These are phyloP conservation scores for carrot (Daucus carota) DNA, from an alignment of 129 eudicot genomes.

Conservation along the genomic window DH1_v3.0 NC_030381.2:31180001-31180500, in stretches of 20 bases:
- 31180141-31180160: neutral
- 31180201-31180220: neutral
- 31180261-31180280: neutral
- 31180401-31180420: neutral
- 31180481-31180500: neutral
- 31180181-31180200: neutral
- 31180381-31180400: neutral
- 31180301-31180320: neutral
- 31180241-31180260: neutral
- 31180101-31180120: neutral
- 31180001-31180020: too few species aligned
- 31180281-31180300: neutral
- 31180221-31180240: neutral
- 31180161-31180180: neutral
- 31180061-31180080: neutral
- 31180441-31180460: neutral
- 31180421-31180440: neutral
- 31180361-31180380: neutral
- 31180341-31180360: neutral
- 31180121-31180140: neutral
- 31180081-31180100: neutral
- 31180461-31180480: neutral
- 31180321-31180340: neutral
- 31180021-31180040: neutral
- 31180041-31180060: neutral